Evolutionary conservation across 768 basidiomycete genomes (phyloP).

Genomic region (Epithele typhae): DNA sequence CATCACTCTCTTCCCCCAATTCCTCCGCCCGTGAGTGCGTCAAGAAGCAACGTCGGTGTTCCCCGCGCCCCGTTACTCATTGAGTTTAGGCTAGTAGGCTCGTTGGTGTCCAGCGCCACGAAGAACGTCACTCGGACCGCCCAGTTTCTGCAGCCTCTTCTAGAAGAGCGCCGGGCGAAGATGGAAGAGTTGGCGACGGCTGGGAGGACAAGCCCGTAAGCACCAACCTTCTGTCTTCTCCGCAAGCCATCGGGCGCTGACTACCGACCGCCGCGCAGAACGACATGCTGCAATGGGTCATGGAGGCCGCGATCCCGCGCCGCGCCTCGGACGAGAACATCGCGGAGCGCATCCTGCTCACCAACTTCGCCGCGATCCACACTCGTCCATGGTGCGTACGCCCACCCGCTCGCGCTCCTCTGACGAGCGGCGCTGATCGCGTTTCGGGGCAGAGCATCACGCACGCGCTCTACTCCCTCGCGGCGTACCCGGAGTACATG

Average conservation of each 20-base stretch:
- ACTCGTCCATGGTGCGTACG: conserved; percentile 6
- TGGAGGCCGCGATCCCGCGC: neutral
- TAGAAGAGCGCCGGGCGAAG: conserved; percentile 23
- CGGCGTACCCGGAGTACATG: conserved; percentile 23
- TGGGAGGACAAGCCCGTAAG: conserved; percentile 30
- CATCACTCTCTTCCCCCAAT: conserved; percentile 28
- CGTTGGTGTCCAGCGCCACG: conserved; percentile 9
- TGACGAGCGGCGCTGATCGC: conserved; percentile 8
- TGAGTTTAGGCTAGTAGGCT: conserved; percentile 16
- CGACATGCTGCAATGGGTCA: neutral
- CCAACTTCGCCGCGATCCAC: neutral
- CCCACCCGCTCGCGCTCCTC: conserved; percentile 27
- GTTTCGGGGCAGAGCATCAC: conserved; percentile 21
- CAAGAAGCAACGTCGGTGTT: neutral
- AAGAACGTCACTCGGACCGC: conserved; percentile 2
- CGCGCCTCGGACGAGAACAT: neutral
- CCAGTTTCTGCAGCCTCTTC: conserved; percentile 24
- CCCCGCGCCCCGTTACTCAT: no score
- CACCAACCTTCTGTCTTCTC: neutral
- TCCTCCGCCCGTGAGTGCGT: conserved; percentile 26
- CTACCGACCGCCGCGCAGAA: neutral
- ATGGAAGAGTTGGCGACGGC: conserved; percentile 12
- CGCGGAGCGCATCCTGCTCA: neutral
- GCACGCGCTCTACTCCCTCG: conserved; percentile 27
- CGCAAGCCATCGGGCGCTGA: neutral